phyloP scores from a whole-genome alignment of 1,139 yeast genomes.

The Hanseniaspora gamundiae region DNA sequence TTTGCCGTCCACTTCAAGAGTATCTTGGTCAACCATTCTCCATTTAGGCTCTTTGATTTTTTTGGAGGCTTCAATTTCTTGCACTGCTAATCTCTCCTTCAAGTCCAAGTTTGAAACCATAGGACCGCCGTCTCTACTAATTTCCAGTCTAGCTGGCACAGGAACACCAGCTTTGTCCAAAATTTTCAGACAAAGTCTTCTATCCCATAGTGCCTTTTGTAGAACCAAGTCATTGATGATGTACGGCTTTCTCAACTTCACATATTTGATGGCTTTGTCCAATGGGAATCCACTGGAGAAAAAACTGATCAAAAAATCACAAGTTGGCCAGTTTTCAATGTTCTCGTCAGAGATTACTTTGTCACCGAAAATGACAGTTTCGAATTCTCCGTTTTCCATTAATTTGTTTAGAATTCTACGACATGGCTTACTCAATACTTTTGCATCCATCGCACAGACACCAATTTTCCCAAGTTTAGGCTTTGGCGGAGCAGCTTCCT shows the following conservation, averaged over 20 bases:
- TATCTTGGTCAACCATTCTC: conserved; percentile 81
- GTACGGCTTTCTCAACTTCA: conserved; percentile 79
- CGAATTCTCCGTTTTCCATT: conserved; percentile 90
- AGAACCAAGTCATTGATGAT: conserved; percentile 77
- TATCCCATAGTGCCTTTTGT: conserved; percentile 94
- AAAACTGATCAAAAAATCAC: conserved; percentile 87
- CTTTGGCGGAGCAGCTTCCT: not conserved
- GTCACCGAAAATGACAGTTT: conserved; percentile 93
- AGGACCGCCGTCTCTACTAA: conserved; percentile 96
- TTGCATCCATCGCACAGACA: conserved; percentile 97
- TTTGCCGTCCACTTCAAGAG: conserved; percentile 65
- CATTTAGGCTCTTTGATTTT: conserved; percentile 59
- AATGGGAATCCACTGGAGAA: conserved; percentile 94
- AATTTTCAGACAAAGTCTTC: conserved; percentile 76
- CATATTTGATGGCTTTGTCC: conserved; percentile 89
- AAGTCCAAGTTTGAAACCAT: conserved; percentile 51
- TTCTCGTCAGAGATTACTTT: conserved; percentile 90
- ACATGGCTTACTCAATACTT: conserved; percentile 92
- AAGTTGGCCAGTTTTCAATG: conserved; percentile 96
- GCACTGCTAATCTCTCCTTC: conserved; percentile 39
- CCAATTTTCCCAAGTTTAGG: conserved; percentile 81
- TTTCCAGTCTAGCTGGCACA: conserved; percentile 78
- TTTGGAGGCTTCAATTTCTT: conserved; percentile 45
- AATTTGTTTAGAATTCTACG: conserved; percentile 78
- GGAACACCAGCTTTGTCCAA: conserved; percentile 76